Evolutionary conservation across 371 early-diverging fungal genomes (phyloP).

Genomic region (Rhizopus delemar): DNA sequence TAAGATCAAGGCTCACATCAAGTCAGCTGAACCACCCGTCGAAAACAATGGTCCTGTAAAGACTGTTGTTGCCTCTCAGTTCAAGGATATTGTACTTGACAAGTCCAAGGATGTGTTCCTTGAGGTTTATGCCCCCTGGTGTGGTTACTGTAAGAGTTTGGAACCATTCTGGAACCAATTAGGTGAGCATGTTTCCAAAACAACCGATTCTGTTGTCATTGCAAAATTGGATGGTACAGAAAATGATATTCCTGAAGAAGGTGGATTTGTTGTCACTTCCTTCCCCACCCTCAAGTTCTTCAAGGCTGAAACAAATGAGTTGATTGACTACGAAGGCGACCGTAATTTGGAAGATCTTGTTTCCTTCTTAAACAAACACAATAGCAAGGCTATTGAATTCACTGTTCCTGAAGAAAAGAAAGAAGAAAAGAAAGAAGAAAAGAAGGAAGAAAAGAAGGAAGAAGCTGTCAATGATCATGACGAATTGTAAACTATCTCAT

Average conservation of each 20-base stretch:
- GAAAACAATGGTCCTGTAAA: constrained; percentile 84
- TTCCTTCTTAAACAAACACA: constrained; percentile 71
- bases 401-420: constrained; percentile 3
- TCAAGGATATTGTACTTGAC: constrained; percentile 81
- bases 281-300: constrained; percentile 94
- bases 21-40: constrained; percentile 85
- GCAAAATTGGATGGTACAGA: constrained; percentile 95
- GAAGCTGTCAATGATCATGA: constrained; percentile 51
- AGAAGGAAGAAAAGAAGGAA: constrained; percentile 26
- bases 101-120: constrained; percentile 88
- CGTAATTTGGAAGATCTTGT: constrained; percentile 74
- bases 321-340: constrained; percentile 82
- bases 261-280: constrained; percentile 71
- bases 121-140: constrained; percentile 95
- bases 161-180: constrained; percentile 83
- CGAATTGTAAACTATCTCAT: constrained; percentile 54
- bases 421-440: constrained; percentile 8
- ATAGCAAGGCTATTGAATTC: constrained; percentile 39
- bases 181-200: constrained; percentile 41
- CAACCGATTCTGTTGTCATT: constrained; percentile 55
- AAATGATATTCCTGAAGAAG: constrained; percentile 82
- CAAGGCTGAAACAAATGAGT: constrained; percentile 78
- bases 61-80: constrained; percentile 84
- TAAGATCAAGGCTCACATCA: constrained; percentile 74
- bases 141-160: constrained; percentile 90